These are phyloP conservation scores for Exophiala xenobiotica DNA, from an alignment of 2,329 filamentous ascomycete species.

Conservation along the genomic window DNA sequence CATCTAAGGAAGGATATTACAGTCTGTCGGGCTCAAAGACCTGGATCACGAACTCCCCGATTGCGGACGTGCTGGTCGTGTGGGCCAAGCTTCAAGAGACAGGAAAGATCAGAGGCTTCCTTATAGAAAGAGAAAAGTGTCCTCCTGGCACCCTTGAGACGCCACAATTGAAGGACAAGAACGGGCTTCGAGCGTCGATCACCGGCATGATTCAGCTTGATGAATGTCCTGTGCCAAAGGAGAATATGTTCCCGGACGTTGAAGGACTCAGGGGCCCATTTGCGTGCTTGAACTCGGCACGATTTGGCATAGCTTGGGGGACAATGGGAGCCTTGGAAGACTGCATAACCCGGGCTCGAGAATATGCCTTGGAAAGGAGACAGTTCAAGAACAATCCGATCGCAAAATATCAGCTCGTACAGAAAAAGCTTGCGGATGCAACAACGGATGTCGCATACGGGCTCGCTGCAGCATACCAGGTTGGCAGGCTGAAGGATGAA, in stretches of 20 bases:
- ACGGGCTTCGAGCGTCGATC: constrained; percentile 84
- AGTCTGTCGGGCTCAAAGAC: constrained; percentile 81
- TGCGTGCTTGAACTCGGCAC: constrained; percentile 87
- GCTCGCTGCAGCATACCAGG: constrained; percentile 84
- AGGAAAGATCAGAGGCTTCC: constrained; percentile 90
- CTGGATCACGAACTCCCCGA: constrained; percentile 94
- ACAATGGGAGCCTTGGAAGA: constrained; percentile 94
- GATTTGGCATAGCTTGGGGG: constrained; percentile 91
- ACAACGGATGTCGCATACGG: constrained; percentile 88
- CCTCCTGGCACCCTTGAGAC: constrained; percentile 88
- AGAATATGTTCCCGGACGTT: constrained; percentile 90
- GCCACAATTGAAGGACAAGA: constrained; percentile 91
- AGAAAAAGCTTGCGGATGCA: constrained; percentile 96
- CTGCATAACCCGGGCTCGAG: constrained; percentile 74
- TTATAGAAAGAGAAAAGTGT: constrained; percentile 81
- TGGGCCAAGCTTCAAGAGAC: constrained; percentile 93
- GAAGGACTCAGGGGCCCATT: constrained; percentile 89
- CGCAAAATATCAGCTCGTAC: constrained; percentile 92
- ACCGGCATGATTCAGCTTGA: constrained; percentile 98
- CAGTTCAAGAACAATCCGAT: constrained; percentile 96
- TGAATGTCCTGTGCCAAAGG: constrained; percentile 79
- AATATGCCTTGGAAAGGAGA: constrained; percentile 87
- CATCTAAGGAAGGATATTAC: constrained; percentile 78
- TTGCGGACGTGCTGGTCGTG: constrained; percentile 78
- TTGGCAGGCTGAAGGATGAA: constrained; percentile 88